Evolutionary conservation across 2,329 filamentous ascomycete species (phyloP).

Genomic region (Aspergillus sp.): DNA sequence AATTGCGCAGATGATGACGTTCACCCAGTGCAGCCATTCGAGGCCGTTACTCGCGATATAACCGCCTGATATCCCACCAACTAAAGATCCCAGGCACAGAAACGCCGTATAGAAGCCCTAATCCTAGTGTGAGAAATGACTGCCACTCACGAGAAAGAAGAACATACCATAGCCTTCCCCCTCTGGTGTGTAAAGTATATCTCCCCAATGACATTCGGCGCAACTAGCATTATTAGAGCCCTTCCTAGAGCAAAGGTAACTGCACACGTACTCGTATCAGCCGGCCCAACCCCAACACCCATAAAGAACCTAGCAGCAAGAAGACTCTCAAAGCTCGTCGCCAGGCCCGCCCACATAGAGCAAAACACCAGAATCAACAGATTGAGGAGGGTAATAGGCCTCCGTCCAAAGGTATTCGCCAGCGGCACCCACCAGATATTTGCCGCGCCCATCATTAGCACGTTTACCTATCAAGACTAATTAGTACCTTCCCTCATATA

Average conservation of each 20-base stretch:
- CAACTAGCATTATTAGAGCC: background rate
- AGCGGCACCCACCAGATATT: slow-evolving; percentile 16
- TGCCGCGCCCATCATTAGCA: slow-evolving; percentile 13
- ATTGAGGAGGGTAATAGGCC: slow-evolving; percentile 6
- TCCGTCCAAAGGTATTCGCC: slow-evolving; percentile 12
- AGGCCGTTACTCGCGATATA: slow-evolving; percentile 6
- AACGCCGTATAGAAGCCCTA: slow-evolving; percentile 13
- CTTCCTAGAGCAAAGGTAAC: background rate
- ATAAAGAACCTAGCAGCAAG: slow-evolving; percentile 13
- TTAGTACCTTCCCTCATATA: no score
- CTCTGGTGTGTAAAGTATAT: slow-evolving; percentile 15
- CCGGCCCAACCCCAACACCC: slow-evolving; percentile 12
- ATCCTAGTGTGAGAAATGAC: no score
- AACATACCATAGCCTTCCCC: background rate
- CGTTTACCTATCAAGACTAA: slow-evolving; percentile 1
- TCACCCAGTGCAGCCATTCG: slow-evolving; percentile 13
- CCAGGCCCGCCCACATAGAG: slow-evolving; percentile 6
- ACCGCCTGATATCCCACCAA: slow-evolving; percentile 8
- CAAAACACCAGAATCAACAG: slow-evolving; percentile 8
- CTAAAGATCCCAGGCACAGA: slow-evolving; percentile 2
- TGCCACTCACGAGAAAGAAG: rapidly evolving
- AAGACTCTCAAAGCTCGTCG: slow-evolving; percentile 8
- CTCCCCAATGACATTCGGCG: slow-evolving; percentile 12
- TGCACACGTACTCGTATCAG: slow-evolving; percentile 8
- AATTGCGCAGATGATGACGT: slow-evolving; percentile 8